Conservation (phyloP, 2,329 filamentous ascomycete genomes). For the Aureobasidium sp. region DNA sequence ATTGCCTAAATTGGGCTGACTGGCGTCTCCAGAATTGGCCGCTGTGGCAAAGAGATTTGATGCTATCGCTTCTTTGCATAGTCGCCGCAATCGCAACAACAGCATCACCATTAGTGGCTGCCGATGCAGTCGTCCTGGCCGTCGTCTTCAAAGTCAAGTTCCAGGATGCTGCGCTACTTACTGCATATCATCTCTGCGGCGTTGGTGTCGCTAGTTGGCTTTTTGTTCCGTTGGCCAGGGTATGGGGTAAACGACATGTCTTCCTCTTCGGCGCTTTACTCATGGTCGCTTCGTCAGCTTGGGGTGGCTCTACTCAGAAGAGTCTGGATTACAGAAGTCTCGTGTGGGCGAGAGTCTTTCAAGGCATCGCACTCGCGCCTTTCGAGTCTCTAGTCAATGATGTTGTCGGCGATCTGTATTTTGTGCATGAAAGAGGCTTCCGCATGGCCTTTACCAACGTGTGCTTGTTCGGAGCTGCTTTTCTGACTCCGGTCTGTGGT, state of each 20-base stretch:
- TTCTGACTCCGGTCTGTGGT: conserved; percentile 69
- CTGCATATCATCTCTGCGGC: conserved; percentile 79
- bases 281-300: conserved; percentile 65
- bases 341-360: conserved; percentile 71
- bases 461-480: conserved; percentile 62
- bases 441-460: conserved; percentile 78
- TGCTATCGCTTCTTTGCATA: conserved; percentile 70
- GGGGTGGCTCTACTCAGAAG: conserved; percentile 58
- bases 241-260: conserved; percentile 88
- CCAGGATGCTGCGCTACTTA: conserved; percentile 69
- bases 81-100: conserved; percentile 77
- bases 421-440: conserved; percentile 72
- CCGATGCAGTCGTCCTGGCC: conserved; percentile 74
- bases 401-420: conserved; percentile 82
- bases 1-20: background rate
- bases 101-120: conserved; percentile 77
- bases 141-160: conserved; percentile 59
- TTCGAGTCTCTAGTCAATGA: conserved; percentile 89
- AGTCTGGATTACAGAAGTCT: conserved; percentile 65
- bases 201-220: conserved; percentile 75
- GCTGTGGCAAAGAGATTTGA: conserved; percentile 74
- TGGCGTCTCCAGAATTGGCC: conserved; percentile 63
- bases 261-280: conserved; percentile 73
- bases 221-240: conserved; percentile 77
- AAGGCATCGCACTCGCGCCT: conserved; percentile 81